Evolutionary conservation across 169 alveolate species (phyloP).

Genomic region (Cryptosporidium sp.): DNA sequence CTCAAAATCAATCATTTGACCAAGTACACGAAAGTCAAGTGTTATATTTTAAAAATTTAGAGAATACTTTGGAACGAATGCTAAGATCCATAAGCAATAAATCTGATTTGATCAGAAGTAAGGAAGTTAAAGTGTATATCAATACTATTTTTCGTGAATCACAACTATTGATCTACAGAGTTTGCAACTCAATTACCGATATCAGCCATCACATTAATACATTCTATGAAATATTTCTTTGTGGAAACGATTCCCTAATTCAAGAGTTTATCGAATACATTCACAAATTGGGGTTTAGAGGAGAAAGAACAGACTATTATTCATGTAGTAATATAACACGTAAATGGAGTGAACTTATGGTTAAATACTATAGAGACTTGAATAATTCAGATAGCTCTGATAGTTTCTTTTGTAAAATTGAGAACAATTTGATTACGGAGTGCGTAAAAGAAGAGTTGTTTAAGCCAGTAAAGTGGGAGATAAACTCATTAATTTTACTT

Average conservation of each 20-base stretch:
- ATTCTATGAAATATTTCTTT: constrained; percentile 40
- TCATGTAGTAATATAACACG: background rate
- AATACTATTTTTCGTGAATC: background rate
- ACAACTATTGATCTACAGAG: background rate
- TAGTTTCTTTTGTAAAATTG: constrained; percentile 17
- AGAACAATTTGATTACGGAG: constrained; percentile 22
- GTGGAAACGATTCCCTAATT: constrained; percentile 33
- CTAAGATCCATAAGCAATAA: background rate
- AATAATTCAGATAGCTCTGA: background rate
- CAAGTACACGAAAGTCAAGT: background rate
- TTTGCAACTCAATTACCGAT: constrained; percentile 12
- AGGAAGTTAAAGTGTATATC: background rate
- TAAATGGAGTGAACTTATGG: constrained; percentile 37
- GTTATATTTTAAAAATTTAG: background rate
- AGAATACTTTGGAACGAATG: background rate
- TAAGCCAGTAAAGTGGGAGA: background rate
- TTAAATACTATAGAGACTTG: background rate
- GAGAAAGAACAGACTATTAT: background rate
- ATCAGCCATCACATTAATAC: background rate
- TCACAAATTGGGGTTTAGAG: background rate
- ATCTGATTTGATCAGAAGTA: background rate
- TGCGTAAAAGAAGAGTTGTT: background rate
- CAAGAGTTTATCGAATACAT: constrained; percentile 53
- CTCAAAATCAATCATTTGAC: background rate
- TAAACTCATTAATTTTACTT: background rate